These are phyloP conservation scores for Lyophyllum decastes DNA, from an alignment of 768 basidiomycete species.

Conservation along the genomic window DNA sequence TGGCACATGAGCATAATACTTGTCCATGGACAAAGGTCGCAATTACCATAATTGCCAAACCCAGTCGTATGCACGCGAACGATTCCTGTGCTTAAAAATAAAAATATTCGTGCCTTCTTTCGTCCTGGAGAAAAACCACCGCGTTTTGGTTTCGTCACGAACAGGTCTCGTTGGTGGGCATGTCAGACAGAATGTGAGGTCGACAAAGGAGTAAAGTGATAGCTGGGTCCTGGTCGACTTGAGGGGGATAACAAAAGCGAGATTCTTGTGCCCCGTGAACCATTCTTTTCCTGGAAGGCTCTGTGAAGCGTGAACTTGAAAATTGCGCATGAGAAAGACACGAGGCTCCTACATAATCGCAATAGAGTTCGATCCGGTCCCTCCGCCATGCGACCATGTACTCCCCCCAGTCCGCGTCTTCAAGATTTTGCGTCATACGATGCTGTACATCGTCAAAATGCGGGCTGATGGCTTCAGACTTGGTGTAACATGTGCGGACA, in stretches of 20 bases:
- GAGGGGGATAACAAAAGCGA: constrained; percentile 80
- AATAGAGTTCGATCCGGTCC: constrained; percentile 79
- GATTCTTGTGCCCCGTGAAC: constrained; percentile 70
- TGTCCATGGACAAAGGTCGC: neutral
- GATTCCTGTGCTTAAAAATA: constrained; percentile 79
- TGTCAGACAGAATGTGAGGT: constrained; percentile 78
- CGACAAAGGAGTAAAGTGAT: constrained; percentile 87
- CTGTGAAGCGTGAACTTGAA: constrained; percentile 33
- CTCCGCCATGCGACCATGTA: constrained; percentile 86
- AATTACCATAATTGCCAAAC: constrained; percentile 81
- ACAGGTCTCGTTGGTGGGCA: constrained; percentile 57
- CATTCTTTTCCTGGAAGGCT: constrained; percentile 68
- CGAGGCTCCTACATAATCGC: constrained; percentile 67
- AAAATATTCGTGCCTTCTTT: constrained; percentile 82
- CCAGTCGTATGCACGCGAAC: constrained; percentile 86
- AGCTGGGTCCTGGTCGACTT: constrained; percentile 59
- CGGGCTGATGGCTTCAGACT: constrained; percentile 45
- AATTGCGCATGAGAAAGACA: neutral
- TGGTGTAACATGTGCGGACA: constrained; percentile 70
- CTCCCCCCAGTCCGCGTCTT: constrained; percentile 74
- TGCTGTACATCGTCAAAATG: constrained; percentile 70
- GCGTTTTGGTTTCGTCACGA: constrained; percentile 39
- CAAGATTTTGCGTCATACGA: constrained; percentile 60
- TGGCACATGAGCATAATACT: neutral
- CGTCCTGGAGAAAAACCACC: constrained; percentile 47